These are phyloP conservation scores for Leccinum arenicola DNA, from an alignment of 768 basidiomycete species.

Conservation along the genomic window DNA sequence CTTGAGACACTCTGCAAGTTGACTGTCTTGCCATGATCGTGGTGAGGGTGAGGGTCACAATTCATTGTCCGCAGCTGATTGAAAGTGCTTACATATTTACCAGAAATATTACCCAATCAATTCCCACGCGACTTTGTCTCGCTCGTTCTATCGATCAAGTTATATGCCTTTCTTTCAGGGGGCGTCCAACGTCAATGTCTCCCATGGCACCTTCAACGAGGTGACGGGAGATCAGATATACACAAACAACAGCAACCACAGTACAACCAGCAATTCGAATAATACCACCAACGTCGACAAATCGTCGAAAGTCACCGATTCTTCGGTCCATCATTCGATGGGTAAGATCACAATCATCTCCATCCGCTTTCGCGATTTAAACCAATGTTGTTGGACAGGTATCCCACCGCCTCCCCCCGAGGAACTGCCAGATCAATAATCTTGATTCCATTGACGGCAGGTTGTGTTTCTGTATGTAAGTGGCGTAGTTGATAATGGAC, in stretches of 20 bases:
- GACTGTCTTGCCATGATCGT: slow-evolving; percentile 20
- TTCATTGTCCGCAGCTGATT: neutral
- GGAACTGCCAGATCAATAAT: neutral
- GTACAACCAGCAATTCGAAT: slow-evolving; percentile 12
- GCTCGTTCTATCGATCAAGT: neutral
- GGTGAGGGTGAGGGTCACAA: slow-evolving; percentile 1
- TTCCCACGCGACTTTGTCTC: neutral
- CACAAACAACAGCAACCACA: slow-evolving; percentile 20
- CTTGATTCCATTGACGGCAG: neutral
- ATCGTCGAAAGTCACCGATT: slow-evolving; percentile 16
- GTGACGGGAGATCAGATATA: slow-evolving; percentile 18
- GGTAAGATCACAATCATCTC: slow-evolving; percentile 8
- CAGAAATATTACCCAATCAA: neutral
- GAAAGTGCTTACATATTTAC: neutral
- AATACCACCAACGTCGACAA: slow-evolving; percentile 18
- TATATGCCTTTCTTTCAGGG: slow-evolving; percentile 29
- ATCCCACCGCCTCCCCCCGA: slow-evolving; percentile 6
- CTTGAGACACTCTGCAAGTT: slow-evolving; percentile 21
- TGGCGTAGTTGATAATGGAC: neutral
- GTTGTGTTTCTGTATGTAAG: slow-evolving; percentile 1
- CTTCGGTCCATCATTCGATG: slow-evolving; percentile 26
- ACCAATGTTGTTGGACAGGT: neutral
- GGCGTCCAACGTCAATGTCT: slow-evolving; percentile 13
- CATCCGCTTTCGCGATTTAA: neutral
- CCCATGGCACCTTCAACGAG: slow-evolving; percentile 21